phyloP scores from a whole-genome alignment of 2,329 filamentous ascomycete genomes.

The Didymella exigua region DNA sequence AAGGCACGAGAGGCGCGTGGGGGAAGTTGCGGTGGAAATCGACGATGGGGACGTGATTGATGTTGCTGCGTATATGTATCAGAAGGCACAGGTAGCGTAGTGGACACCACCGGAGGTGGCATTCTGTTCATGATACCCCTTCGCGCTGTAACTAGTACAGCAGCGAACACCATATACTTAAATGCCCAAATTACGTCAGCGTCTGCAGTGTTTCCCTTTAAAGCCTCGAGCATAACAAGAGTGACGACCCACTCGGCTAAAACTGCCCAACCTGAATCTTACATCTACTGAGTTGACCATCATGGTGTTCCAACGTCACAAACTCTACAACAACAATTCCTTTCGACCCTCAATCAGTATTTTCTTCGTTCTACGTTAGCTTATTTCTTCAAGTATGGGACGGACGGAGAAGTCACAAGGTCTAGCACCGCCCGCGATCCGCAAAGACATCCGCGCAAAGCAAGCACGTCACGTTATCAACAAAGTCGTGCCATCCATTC shows the following conservation, averaged over 20 bases:
- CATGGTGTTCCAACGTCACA: slow-evolving; percentile 1
- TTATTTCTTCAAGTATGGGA: slow-evolving; percentile 34
- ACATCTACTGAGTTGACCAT: not conserved
- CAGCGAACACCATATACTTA: not conserved
- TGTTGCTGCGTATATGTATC: not conserved
- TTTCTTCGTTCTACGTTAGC: too few relatives aligned
- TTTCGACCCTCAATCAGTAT: not conserved
- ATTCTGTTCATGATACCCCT: not conserved
- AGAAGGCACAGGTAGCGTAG: too few relatives aligned
- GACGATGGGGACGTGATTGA: not conserved
- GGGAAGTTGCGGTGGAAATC: not conserved
- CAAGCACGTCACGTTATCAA: slow-evolving; percentile 64
- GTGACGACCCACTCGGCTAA: not conserved
- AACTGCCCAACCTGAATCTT: not conserved
- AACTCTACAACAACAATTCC: not conserved
- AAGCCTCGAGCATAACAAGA: not conserved
- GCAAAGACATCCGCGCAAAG: slow-evolving; percentile 56
- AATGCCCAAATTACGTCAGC: not conserved
- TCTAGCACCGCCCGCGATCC: slow-evolving; percentile 45
- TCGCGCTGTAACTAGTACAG: not conserved
- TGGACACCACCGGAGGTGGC: not conserved
- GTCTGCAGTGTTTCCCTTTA: too few relatives aligned
- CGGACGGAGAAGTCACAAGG: slow-evolving; percentile 45
- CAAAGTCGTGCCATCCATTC: slow-evolving; percentile 62
- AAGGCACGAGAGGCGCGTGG: not conserved